Evolutionary conservation across 495 filamentous ascomycete genomes (phyloP), one percentile per base, ranked within the genome.

Genomic region (Hypoxylon fuscum): DNA sequence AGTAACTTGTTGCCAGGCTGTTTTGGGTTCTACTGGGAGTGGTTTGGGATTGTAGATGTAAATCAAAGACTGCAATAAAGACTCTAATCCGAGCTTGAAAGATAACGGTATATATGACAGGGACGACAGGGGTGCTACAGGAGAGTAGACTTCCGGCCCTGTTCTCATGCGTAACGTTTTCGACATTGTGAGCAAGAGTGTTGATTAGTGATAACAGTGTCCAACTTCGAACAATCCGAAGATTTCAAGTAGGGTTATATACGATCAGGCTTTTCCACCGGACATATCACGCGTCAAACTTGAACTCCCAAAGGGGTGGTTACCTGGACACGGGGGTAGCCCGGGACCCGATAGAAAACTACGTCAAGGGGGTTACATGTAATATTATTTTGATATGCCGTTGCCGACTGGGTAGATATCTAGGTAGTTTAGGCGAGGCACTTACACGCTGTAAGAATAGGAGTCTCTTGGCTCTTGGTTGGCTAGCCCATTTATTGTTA

Each of bases 1-100:
- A 20, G 32, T 53, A 22, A 53, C 22, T 53, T 53, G 35, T 31
- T 53, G 21, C 35, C 35, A 53, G 22, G 49, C 49, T 18, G 49
- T 53, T 6, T 31, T 53, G 15, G 49, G 35, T 12, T 11, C 14
- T 12, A 29, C 35, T 5, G 49, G n/a, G 14, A 23, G 23, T 11
- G n/a, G 35, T 11, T 53, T 53, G 14, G 21, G 8, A 20, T 25
- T 55, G 10, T 9, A 34, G 25, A 10, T 35, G 17, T 2, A 44
- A 9, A 45, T 9, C 8, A 55, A 23, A 2, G 25, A n/a, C 52
- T 55, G 27, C 12, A 55, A 11, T 14, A 55, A 17, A 2, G 25
- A n/a, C 52, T 55, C 40, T 12, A 55, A 11, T 14, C 27, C 31
- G 12, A 45, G 29, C 27, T 37, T 37, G 18, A 45, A 38, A 18